These are phyloP conservation scores for Coemansia sp. DNA, from an alignment of 192 early-diverging fungal species.

Conservation along the genomic window DNA sequence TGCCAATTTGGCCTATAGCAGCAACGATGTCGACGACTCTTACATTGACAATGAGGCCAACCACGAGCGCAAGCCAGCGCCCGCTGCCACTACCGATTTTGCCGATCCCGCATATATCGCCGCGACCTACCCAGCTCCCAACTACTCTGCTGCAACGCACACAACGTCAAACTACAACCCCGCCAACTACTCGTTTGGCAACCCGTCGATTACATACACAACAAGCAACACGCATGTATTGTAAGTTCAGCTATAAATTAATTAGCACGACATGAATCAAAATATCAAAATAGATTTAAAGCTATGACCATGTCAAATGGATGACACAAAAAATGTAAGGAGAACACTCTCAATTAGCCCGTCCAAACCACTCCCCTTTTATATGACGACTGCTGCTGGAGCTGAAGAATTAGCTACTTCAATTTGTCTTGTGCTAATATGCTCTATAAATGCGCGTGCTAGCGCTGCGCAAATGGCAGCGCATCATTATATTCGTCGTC, in stretches of 20 bases:
- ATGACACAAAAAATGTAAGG: too few species aligned
- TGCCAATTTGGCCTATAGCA: slow-evolving; percentile 12
- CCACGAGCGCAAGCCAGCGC: background rate
- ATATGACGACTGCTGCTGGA: too few species aligned
- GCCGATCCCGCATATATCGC: slow-evolving; percentile 8
- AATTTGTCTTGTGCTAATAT: too few species aligned
- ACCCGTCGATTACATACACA: slow-evolving; percentile 4
- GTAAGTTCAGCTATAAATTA: background rate
- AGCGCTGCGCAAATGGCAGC: slow-evolving; percentile 12
- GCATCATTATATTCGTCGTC: slow-evolving; percentile 20
- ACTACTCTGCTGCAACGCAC: background rate
- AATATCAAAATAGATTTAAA: too few species aligned
- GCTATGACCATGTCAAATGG: too few species aligned
- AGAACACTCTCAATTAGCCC: too few species aligned
- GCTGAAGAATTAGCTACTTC: too few species aligned
- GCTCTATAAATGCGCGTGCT: background rate
- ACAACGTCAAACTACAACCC: background rate
- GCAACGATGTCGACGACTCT: slow-evolving; percentile 8
- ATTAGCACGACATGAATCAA: too few species aligned
- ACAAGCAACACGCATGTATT: slow-evolving; percentile 3
- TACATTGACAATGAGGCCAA: slow-evolving; percentile 6
- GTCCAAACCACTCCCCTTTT: too few species aligned
- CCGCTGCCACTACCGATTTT: slow-evolving; percentile 5
- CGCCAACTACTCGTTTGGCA: slow-evolving; percentile 4
- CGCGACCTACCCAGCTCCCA: background rate